Evolutionary conservation across 352 stramenopile species (phyloP).

Genomic region (Globisporangium viniferum): DNA sequence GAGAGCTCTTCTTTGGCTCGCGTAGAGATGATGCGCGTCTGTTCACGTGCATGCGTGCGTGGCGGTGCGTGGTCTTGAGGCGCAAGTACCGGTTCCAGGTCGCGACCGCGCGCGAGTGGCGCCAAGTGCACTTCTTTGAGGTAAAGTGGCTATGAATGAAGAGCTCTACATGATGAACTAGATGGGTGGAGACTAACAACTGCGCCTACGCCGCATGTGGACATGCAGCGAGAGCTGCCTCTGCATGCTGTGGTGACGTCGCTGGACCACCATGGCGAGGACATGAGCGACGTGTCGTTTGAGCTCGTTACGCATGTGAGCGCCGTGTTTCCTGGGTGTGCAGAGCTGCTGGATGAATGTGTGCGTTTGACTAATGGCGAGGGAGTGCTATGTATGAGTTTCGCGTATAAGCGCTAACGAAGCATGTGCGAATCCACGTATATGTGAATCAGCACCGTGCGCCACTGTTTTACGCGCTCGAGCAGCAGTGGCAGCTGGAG

Average conservation of each 20-base stretch:
- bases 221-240: conserved; percentile 33
- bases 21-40: conserved; percentile 12
- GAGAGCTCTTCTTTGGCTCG: conserved; percentile 25
- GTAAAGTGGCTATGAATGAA: conserved; percentile 16
- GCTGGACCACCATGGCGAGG: conserved; percentile 16
- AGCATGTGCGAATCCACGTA: neutral
- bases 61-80: conserved; percentile 33
- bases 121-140: conserved; percentile 52
- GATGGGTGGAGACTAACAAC: neutral
- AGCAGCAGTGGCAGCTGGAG: conserved; percentile 36
- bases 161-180: neutral
- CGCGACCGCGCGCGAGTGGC: conserved; percentile 26
- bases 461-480: conserved; percentile 42
- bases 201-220: no score
- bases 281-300: conserved; percentile 21
- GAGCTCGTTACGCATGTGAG: conserved; percentile 32
- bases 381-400: no score
- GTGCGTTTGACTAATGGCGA: conserved; percentile 9
- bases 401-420: neutral
- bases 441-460: conserved; percentile 18
- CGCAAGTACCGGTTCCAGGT: conserved; percentile 37
- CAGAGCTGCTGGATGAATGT: conserved; percentile 27
- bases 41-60: conserved; percentile 47
- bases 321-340: conserved; percentile 19
- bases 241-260: conserved; percentile 36